phyloP scores from a whole-genome alignment of 345 rosid genomes.

The Eucalyptus fibrosa region DNA sequence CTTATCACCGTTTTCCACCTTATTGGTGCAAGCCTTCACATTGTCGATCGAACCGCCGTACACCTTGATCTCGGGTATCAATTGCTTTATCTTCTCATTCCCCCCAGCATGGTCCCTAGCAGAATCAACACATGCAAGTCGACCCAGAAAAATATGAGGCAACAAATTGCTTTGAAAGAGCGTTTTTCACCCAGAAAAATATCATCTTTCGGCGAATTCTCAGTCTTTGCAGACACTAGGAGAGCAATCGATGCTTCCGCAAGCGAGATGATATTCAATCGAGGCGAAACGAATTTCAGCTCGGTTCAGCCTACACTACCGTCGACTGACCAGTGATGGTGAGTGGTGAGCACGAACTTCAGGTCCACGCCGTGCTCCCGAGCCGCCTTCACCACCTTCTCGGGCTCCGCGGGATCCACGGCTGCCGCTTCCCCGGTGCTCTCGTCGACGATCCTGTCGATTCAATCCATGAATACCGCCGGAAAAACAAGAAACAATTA shows the following conservation, averaged over 20 bases:
- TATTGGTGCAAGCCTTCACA: conserved; percentile 65
- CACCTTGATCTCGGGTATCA: conserved; percentile 68
- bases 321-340: conserved; percentile 64
- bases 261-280: neutral
- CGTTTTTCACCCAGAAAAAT: neutral
- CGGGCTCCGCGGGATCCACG: conserved; percentile 91
- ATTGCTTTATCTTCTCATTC: conserved; percentile 60
- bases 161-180: neutral
- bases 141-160: neutral
- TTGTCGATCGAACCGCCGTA: conserved; percentile 85
- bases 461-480: neutral
- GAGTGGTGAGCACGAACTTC: conserved; percentile 82
- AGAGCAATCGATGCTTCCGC: neutral
- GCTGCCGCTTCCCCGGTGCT: conserved; percentile 74
- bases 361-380: conserved; percentile 27
- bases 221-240: neutral
- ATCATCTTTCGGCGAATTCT: neutral
- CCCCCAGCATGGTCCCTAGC: conserved; percentile 96
- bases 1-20: conserved; percentile 65
- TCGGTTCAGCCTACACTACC: neutral
- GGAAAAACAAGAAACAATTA: neutral
- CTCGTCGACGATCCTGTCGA: conserved; percentile 64
- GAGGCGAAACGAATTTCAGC: neutral
- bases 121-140: neutral
- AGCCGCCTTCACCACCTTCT: conserved; percentile 47